Base-by-base conservation (phyloP, 2,329 filamentous ascomycete species). In the Cladorrhinum sp. region DNA sequence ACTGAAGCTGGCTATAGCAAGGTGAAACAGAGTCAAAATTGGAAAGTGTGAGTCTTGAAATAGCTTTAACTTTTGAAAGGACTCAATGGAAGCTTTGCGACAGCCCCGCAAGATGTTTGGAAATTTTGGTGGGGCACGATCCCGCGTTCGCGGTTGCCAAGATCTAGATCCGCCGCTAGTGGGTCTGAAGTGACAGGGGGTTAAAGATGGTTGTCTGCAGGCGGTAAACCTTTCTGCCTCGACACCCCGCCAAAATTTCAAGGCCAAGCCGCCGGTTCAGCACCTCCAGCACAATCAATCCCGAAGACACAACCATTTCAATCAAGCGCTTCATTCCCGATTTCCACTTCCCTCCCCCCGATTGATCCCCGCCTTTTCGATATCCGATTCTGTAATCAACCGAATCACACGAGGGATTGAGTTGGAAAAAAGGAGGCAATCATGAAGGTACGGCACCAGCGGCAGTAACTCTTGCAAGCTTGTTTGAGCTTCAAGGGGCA, bases 161-260 rank as follows among this genome's bases (percentile, higher is more conserved):
- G n/a, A 18, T 13, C 8, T 45, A 13, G 41, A 45, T 18, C 7
- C 41, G 20, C 16, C 41, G 16, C 8, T 3, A 16, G 8, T 45
- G 41, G n/a, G n/a, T 5, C 41, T 12, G 3, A 18, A 45, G 7
- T 18, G 10, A 20, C 41, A 45, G 41, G 41, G 41, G 41, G 18
- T 6, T 18, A 12, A 32, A 32, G 6, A 32, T 32, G 29, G 29
- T 6, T 32, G 13, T 32, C 29, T 32, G 29, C 29, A 32, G 41
- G 41, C 41, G 41, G 41, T 45, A n/a, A 45, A 45, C 20, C 4
- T 18, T 69, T 65, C 57, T 69, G 67, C 67, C 67, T 58, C 58
- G 7, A 50, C 45, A 68, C 65, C 67, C 67, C 67, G 66, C 67
- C 67, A 69, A 69, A 69, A 67, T 69, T 67, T 67, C 60, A 51